Evolutionary conservation across 2,329 filamentous ascomycete species (phyloP).

Genomic region (Exophiala dermatitidis): DNA sequence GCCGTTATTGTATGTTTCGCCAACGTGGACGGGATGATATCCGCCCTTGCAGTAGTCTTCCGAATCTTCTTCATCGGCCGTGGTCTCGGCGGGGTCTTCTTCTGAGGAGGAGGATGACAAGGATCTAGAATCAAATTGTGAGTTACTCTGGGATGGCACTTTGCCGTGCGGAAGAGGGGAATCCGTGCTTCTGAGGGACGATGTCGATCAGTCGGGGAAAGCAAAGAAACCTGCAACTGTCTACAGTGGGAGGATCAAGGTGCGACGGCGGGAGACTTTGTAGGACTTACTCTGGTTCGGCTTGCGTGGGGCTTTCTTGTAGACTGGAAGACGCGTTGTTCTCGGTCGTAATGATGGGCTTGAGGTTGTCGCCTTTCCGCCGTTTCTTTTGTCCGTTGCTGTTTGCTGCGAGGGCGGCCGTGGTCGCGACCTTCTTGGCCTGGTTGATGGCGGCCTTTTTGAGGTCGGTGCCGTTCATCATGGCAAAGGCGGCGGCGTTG

Average conservation of each 20-base stretch:
- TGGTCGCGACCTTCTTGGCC: constrained; percentile 55
- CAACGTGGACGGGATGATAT: constrained; percentile 89
- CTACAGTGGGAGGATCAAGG: constrained; percentile 2
- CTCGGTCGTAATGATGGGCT: constrained; percentile 61
- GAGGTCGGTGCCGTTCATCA: constrained; percentile 58
- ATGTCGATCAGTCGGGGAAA: constrained; percentile 16
- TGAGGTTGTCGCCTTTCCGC: constrained; percentile 56
- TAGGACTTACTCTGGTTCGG: constrained; percentile 27
- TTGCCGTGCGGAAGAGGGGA: constrained; percentile 41
- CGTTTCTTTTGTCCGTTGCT: constrained; percentile 57
- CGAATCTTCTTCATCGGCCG: constrained; percentile 95
- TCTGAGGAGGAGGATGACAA: constrained; percentile 71
- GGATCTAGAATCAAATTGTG: constrained; percentile 63
- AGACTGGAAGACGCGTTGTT: constrained; percentile 27
- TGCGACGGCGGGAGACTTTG: not conserved
- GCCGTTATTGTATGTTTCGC: constrained; percentile 95
- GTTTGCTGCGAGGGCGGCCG: constrained; percentile 42
- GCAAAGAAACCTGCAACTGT: constrained; percentile 7
- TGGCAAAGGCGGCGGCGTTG: constrained; percentile 30
- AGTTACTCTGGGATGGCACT: constrained; percentile 38
- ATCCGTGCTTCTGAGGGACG: constrained; percentile 27
- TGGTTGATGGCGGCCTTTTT: constrained; percentile 60
- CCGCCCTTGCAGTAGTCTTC: constrained; percentile 99
- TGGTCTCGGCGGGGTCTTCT: constrained; percentile 73
- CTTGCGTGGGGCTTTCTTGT: constrained; percentile 36